phyloP scores from a whole-genome alignment of 2,329 filamentous ascomycete genomes.

The Neonectria magnoliae region DNA sequence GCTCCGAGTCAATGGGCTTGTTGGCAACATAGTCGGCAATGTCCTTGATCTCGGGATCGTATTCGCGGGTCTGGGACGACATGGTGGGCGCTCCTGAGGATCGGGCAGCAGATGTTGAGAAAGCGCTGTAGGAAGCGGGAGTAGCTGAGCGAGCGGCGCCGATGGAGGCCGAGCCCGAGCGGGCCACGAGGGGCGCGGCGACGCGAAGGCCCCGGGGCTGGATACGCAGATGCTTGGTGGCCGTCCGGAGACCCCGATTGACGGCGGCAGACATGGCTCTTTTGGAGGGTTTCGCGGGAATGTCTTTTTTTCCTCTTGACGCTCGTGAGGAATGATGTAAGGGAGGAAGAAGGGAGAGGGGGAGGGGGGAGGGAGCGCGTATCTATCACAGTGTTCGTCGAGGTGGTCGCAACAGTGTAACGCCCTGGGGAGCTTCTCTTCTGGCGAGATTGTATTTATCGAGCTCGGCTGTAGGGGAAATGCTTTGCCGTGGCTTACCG shows the following conservation, averaged over 20 bases:
- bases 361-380: not conserved
- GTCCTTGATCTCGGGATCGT: constrained; percentile 93
- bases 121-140: constrained; percentile 52
- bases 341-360: not conserved
- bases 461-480: constrained; percentile 38
- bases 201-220: constrained; percentile 52
- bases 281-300: not conserved
- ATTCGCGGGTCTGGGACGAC: constrained; percentile 67
- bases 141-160: constrained; percentile 47
- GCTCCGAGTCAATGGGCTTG: constrained; percentile 87
- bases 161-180: constrained; percentile 46
- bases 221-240: constrained; percentile 63
- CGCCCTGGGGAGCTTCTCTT: not conserved
- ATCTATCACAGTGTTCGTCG: not conserved
- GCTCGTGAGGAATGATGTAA: not conserved
- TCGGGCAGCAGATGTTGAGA: constrained; percentile 61
- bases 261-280: constrained; percentile 63
- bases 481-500: constrained; percentile 41
- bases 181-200: constrained; percentile 48
- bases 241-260: constrained; percentile 64
- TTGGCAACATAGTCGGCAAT: constrained; percentile 96
- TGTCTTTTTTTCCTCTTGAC: constrained; percentile 1
- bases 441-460: constrained; percentile 37
- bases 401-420: not conserved
- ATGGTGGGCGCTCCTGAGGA: constrained; percentile 61